These are phyloP conservation scores for Silene noctiflora DNA, from an alignment of 179 eudicot genomes.

Conservation along the genomic window DNA sequence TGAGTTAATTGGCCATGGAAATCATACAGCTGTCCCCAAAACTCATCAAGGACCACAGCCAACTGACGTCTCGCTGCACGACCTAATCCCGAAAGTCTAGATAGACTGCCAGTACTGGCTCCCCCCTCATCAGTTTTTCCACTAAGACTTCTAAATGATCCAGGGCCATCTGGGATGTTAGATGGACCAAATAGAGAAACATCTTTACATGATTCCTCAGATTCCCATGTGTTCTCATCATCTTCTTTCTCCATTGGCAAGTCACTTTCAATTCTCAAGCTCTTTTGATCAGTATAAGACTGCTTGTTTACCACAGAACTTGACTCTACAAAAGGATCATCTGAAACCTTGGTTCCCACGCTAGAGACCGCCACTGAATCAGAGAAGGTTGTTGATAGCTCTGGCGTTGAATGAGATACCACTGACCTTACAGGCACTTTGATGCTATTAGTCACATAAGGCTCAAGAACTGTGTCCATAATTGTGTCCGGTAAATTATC, in stretches of 20 bases:
- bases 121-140: conserved; percentile 78
- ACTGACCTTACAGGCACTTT: conserved; percentile 36
- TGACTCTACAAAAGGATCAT: conserved; percentile 24
- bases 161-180: conserved; percentile 59
- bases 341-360: conserved; percentile 29
- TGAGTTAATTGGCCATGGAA: conserved; percentile 76
- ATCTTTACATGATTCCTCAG: conserved; percentile 47
- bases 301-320: conserved; percentile 32
- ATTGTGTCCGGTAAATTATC: conserved; percentile 50
- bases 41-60: conserved; percentile 77
- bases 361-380: conserved; percentile 27
- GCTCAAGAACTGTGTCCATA: conserved; percentile 40
- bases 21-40: conserved; percentile 95
- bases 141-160: conserved; percentile 64
- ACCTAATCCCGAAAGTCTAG: conserved; percentile 84
- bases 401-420: conserved; percentile 20
- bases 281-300: conserved; percentile 40
- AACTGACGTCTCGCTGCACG: conserved; percentile 77
- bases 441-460: conserved; percentile 26
- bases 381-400: conserved; percentile 27
- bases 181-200: conserved; percentile 33
- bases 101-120: conserved; percentile 75
- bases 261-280: conserved; percentile 47
- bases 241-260: conserved; percentile 38
- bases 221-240: conserved; percentile 55